Percentiles rank a stretch among this genome's conserved stretches.
These are phyloP conservation scores for Phytopythium delawarense DNA, from an alignment of 352 stramenopile genomes.

Conservation along the genomic window DNA sequence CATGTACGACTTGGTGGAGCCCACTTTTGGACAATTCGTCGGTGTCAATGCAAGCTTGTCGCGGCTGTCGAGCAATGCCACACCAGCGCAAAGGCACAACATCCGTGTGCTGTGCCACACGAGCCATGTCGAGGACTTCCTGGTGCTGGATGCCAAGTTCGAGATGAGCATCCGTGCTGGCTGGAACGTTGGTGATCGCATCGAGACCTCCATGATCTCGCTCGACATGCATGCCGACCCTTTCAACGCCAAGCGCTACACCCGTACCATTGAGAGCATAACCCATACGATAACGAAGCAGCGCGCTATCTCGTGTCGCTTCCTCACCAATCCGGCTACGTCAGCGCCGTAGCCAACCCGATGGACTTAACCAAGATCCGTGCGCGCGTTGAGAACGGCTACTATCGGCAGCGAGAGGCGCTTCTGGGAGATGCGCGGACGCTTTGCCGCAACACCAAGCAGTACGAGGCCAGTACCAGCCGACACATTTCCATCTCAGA, in stretches of 20 bases:
- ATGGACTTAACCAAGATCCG: slow-evolving; percentile 3
- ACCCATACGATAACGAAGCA: neutral
- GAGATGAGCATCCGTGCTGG: neutral
- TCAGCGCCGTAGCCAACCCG: neutral
- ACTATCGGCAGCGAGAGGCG: slow-evolving; percentile 3
- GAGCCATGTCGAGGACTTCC: neutral
- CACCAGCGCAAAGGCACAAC: neutral
- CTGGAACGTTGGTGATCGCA: neutral
- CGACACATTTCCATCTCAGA: neutral
- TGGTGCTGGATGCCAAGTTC: neutral
- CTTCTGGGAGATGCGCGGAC: neutral
- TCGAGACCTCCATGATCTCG: neutral
- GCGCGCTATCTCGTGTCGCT: neutral
- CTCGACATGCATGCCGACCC: neutral
- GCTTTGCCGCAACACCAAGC: neutral
- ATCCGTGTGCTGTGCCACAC: neutral
- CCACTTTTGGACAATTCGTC: neutral
- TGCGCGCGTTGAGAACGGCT: neutral
- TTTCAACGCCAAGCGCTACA: neutral
- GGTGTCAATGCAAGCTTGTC: neutral
- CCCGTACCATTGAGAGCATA: neutral
- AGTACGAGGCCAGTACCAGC: neutral
- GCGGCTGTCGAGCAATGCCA: neutral
- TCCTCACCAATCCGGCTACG: neutral
- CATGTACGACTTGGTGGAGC: neutral